Conservation (phyloP, 495 filamentous ascomycete genomes). For the Aspergillus conjunctus region DNA sequence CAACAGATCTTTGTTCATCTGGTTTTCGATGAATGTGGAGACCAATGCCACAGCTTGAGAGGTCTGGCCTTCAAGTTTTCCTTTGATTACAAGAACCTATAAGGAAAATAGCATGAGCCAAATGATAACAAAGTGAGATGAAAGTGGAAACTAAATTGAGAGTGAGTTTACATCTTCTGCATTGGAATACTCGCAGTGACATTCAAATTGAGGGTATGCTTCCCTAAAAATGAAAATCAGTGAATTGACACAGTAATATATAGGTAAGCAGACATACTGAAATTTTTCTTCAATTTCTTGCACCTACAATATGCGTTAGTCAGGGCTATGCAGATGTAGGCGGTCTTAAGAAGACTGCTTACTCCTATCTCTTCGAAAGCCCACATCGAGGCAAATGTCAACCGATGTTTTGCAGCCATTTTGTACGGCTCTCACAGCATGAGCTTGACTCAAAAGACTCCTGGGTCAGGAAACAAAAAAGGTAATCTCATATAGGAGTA, state of each 20-base stretch:
- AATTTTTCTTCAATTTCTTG: conserved; percentile 24
- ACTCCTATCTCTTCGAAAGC: conserved; percentile 31
- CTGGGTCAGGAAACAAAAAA: not conserved
- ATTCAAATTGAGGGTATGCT: conserved; percentile 6
- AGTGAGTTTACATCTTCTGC: conserved; percentile 21
- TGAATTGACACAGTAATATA: not conserved
- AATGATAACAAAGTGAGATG: too few relatives aligned
- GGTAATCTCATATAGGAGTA: not conserved
- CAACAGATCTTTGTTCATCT: conserved; percentile 30
- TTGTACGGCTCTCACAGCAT: not conserved
- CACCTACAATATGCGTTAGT: conserved; percentile 17
- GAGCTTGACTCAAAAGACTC: not conserved
- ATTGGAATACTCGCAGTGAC: conserved; percentile 22
- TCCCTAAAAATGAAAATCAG: conserved; percentile 15
- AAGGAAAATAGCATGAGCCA: not conserved
- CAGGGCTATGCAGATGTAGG: not conserved
- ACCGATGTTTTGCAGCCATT: conserved; percentile 23
- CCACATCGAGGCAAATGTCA: conserved; percentile 31
- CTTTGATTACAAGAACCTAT: conserved; percentile 27
- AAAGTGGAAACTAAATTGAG: too few relatives aligned
- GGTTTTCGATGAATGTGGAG: conserved; percentile 26
- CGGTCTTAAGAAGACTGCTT: not conserved
- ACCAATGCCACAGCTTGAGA: conserved; percentile 12
- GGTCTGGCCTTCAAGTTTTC: conserved; percentile 9
- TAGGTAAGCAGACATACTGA: conserved; percentile 8